These are phyloP conservation scores for Nicotiana paniculata DNA, from an alignment of 257 asterid species.

Conservation along the genomic window DNA sequence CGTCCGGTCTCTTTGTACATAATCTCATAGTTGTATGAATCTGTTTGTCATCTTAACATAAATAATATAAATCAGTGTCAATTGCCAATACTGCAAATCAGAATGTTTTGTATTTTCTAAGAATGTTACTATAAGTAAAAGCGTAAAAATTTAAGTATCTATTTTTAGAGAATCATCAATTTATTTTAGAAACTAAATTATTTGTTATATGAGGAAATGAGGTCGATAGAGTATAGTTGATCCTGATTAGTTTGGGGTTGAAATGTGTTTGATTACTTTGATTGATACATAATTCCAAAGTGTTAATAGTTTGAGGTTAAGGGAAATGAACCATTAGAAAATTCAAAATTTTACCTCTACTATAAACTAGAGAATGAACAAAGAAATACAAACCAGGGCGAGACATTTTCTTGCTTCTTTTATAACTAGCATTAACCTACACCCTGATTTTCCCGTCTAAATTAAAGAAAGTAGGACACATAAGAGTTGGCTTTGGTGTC, in stretches of 20 bases:
- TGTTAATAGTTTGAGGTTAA: background rate
- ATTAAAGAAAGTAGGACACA: conserved; percentile 6
- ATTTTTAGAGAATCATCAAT: background rate
- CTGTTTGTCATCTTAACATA: background rate
- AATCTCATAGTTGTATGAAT: background rate
- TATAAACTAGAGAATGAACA: conserved; percentile 13
- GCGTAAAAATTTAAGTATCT: background rate
- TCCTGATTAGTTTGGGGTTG: background rate
- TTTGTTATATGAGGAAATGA: background rate
- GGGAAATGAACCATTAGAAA: background rate
- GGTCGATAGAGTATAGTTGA: background rate
- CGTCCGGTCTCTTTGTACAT: background rate
- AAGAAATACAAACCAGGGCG: background rate
- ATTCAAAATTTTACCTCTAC: conserved; percentile 18
- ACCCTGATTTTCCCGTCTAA: background rate
- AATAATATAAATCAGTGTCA: background rate
- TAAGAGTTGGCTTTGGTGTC: background rate
- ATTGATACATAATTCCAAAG: background rate
- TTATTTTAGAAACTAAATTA: background rate
- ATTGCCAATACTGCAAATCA: background rate
- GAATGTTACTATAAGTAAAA: background rate
- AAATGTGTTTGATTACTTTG: background rate
- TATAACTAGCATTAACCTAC: background rate
- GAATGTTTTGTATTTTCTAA: background rate
- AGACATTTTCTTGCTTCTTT: background rate